Base-by-base conservation (phyloP, 179 eudicot genomes). In the Carnegiea gigantea region DNA sequence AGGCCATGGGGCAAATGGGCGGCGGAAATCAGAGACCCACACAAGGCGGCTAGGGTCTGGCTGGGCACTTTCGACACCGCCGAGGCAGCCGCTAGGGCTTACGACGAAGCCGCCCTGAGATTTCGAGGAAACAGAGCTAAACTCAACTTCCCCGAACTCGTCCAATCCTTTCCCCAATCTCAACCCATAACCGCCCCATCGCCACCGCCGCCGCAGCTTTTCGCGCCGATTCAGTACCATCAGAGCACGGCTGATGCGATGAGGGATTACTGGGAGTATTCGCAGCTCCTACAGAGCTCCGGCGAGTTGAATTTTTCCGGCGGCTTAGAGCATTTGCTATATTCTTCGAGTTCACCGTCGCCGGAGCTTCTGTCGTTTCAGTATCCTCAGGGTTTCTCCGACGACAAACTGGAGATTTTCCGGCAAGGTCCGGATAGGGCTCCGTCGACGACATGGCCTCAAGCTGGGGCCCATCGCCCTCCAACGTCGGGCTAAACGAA, bases 1-100 rank as follows among this genome's bases (percentile, higher is more conserved):
- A 70, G 98, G 13, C 98, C 98, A 0, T 93, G 98, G 98, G 98
- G 98, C 0, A 93, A 93, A 87, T 93, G 98, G 98, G 98, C 96
- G 0, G 96, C 96, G 0, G 98, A 93, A 80, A 93, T 93, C 13
- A 73, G 98, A 11, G 98, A 93, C 81, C 98, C 98, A 11, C 92
- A 92, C 79, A 93, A 93, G 48, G 98, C 98, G 0, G 98, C 98
- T 15, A 83, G 98, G 53, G 98, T 93, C 24, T 93, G 98, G 98
- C 86, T 93, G 77, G 98, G 98, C 59, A 93, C 98, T 18, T 93
- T 93, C 54, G 92, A 91, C 64, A 92, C 98, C 0, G 98, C 98
- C 0, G 98, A 92, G 78, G 91, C 92, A 6, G 98, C 98, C 6
- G 98, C 98, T 23, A 79, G 89, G 17, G 98, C 98, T 82, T 93